Evolutionary conservation across 768 basidiomycete species (phyloP), one percentile per base, ranked within the genome.

Genomic region (Auricularia sp.): DNA sequence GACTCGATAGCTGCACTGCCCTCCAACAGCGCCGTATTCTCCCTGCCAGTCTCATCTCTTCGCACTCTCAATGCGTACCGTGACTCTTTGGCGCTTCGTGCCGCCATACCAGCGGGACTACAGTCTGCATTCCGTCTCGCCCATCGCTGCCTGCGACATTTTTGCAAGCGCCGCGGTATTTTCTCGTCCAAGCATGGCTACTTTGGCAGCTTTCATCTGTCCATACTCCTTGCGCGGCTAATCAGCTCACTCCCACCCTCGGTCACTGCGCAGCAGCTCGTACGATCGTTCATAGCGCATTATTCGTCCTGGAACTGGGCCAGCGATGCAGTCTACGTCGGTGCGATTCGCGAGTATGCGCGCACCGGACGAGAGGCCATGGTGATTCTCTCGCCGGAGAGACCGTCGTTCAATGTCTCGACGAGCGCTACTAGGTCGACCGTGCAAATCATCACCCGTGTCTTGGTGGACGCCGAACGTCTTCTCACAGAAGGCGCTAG

Each of bases 191-290:
- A 70, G 3, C 68, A 69, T 51, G 70, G 70, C 2, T 71, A 69
- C 58, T 67, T 71, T 3, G 70, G 70, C 7, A 70, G 70, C n/a
- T 66, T 71, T 44, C 70, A 71, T 63, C 36, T 71, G 11, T 66
- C 70, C 11, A 58, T 71, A 14, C 64, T 71, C 8, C 64, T 71
- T 16, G 58, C 65, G 21, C 67, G 67, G 16, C 47, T 70, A 18
- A 51, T 65, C 6, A 36, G 67, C 4, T 34, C 21, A 3, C 62
- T 63, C 3, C 62, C 65, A 6, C 47, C 14, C 13, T n/a, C 56
- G 7, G 62, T 61, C 3, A 51, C 64, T 11, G 65, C 70, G 21
- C 51, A 56, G 34, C 66, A 70, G 24, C 68, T 71, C 1, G 67
- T 71, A 0, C 63, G 62, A 13, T 54, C 58, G 33, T 71, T 71